Evolutionary conservation across 495 filamentous ascomycete genomes (phyloP).

Genomic region (Xanthoparmelia taractica): DNA sequence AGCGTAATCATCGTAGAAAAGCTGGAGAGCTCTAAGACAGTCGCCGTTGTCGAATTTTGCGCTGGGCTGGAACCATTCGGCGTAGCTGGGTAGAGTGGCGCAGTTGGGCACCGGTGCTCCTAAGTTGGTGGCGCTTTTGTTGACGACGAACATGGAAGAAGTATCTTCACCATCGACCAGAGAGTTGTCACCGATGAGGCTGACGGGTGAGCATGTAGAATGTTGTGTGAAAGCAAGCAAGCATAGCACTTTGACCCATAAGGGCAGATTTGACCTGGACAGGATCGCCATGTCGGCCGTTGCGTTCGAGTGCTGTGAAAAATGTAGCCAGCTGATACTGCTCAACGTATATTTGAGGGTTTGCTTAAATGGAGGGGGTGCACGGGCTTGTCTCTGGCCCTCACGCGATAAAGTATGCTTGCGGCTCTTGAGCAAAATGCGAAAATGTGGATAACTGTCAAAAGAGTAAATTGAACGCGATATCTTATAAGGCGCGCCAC

Average conservation of each 20-base stretch:
- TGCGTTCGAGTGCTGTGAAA: neutral
- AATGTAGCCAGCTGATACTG: neutral
- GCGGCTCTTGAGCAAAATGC: conserved; percentile 11
- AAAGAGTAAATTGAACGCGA: neutral
- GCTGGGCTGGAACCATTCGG: conserved; percentile 20
- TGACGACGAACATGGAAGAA: neutral
- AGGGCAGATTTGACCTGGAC: neutral
- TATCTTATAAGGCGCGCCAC: neutral
- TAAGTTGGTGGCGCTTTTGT: neutral
- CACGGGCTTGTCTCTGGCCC: conserved; percentile 6
- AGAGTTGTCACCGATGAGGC: neutral
- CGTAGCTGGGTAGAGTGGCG: neutral
- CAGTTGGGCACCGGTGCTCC: conserved; percentile 4
- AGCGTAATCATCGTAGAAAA: conserved; percentile 16
- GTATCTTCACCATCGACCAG: neutral
- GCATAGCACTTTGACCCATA: neutral
- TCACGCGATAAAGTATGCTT: conserved; percentile 14
- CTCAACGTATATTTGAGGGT: no score
- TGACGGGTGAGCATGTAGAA: neutral
- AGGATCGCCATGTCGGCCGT: neutral
- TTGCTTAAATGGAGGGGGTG: neutral
- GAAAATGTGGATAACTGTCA: neutral
- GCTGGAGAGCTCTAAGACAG: conserved; percentile 2
- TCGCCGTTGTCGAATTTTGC: conserved; percentile 14
- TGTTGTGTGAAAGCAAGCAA: neutral